phyloP scores from a whole-genome alignment of 2,329 filamentous ascomycete genomes.

The Verticillium tricorpus region DNA sequence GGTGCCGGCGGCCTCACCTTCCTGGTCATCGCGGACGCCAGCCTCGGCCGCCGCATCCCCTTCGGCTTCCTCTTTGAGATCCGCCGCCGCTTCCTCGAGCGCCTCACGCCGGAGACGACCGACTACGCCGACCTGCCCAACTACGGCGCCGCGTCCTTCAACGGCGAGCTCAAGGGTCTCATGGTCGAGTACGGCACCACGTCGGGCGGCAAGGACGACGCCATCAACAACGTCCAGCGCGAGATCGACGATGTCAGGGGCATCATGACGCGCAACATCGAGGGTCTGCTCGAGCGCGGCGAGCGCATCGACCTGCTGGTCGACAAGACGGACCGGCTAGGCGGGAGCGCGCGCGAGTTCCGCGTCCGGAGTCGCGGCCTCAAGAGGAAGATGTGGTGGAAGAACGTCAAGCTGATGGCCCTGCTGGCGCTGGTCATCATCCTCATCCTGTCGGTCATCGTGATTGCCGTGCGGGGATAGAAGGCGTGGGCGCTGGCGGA shows the following conservation, averaged over 20 bases:
- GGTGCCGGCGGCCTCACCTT: conserved; percentile 79
- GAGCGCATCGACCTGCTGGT: conserved; percentile 92
- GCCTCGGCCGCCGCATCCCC: conserved; percentile 79
- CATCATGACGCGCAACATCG: conserved; percentile 95
- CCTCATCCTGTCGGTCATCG: conserved; percentile 51
- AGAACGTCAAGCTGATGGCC: conserved; percentile 94
- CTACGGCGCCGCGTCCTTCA: conserved; percentile 88
- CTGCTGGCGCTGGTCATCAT: conserved; percentile 66
- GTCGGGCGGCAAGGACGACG: conserved; percentile 70
- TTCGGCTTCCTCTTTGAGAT: conserved; percentile 92
- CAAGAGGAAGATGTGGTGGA: conserved; percentile 98
- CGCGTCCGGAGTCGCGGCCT: conserved; percentile 79
- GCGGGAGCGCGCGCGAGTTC: conserved; percentile 86
- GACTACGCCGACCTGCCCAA: conserved; percentile 76
- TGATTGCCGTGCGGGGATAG: conserved; percentile 42
- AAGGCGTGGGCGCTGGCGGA: conserved; percentile 26
- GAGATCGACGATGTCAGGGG: conserved; percentile 91
- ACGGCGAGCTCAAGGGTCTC: conserved; percentile 67
- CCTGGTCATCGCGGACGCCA: conserved; percentile 78
- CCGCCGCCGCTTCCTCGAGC: conserved; percentile 76
- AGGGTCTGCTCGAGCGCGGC: conserved; percentile 80
- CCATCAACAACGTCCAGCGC: conserved; percentile 73
- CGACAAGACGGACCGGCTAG: conserved; percentile 91
- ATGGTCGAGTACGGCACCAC: conserved; percentile 85
- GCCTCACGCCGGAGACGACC: conserved; percentile 60